phyloP scores from a whole-genome alignment of 2,329 filamentous ascomycete genomes.

The Aspergillus pseudotamarii region DNA sequence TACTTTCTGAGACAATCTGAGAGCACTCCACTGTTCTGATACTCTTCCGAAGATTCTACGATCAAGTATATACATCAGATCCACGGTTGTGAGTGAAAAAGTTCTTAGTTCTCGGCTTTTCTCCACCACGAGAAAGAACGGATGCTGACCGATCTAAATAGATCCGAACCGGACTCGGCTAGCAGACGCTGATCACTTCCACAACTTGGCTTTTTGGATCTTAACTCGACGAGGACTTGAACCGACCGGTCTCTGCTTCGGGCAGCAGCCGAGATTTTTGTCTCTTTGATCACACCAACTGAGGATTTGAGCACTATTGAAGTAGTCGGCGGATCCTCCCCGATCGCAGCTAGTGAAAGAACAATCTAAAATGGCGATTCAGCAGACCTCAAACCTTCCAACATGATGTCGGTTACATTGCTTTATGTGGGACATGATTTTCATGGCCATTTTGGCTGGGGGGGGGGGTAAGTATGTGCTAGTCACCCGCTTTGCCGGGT shows the following conservation, averaged over 20 bases:
- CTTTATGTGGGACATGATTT: not conserved
- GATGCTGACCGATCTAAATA: slow-evolving; percentile 2
- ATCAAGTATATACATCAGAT: not conserved
- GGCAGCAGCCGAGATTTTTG: not conserved
- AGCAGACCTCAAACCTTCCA: not conserved
- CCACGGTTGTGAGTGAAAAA: not conserved
- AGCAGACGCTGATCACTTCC: not conserved
- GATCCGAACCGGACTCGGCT: slow-evolving; percentile 2
- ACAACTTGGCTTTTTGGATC: not conserved
- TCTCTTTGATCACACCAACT: not conserved
- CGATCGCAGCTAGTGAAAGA: not conserved
- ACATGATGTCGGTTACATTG: not conserved
- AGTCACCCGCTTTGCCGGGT: not conserved
- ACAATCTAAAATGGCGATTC: not conserved
- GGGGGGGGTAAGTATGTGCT: not conserved
- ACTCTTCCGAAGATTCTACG: not conserved
- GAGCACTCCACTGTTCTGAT: not conserved
- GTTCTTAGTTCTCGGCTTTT: not conserved
- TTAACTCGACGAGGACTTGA: not conserved
- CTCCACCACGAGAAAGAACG: slow-evolving; percentile 1
- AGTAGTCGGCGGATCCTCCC: not conserved
- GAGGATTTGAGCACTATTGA: not conserved
- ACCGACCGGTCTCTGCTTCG: not conserved
- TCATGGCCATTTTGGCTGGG: not conserved
- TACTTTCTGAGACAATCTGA: not conserved